Evolutionary conservation across 169 alveolate genomes (phyloP).

Genomic region (Plasmodium reichenowi): DNA sequence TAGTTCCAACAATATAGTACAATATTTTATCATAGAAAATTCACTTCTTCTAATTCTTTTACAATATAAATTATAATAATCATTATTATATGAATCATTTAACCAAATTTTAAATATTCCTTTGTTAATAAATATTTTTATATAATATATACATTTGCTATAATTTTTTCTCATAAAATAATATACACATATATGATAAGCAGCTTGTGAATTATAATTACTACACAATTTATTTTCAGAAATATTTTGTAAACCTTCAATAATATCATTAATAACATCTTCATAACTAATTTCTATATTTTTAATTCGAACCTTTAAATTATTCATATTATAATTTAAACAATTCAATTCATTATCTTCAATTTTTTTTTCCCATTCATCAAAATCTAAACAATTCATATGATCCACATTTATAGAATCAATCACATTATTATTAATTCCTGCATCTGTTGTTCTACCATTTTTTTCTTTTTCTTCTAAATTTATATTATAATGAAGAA

Average conservation of each 20-base stretch:
- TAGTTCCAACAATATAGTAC: slow-evolving; percentile 39
- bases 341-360: slow-evolving; percentile 21
- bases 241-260: slow-evolving; percentile 59
- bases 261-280: slow-evolving; percentile 71
- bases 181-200: slow-evolving; percentile 61
- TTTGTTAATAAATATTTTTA: slow-evolving; percentile 35
- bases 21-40: slow-evolving; percentile 52
- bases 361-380: slow-evolving; percentile 18
- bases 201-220: slow-evolving; percentile 68
- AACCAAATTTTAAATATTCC: slow-evolving; percentile 64
- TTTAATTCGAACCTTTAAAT: slow-evolving; percentile 63
- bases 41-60: slow-evolving; percentile 62
- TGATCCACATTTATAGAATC: neutral
- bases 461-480: neutral
- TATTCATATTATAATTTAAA: slow-evolving; percentile 15
- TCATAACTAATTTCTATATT: slow-evolving; percentile 53
- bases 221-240: slow-evolving; percentile 64
- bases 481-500: too few relatives aligned
- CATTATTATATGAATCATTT: slow-evolving; percentile 38
- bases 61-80: slow-evolving; percentile 57
- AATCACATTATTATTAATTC: neutral
- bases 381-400: neutral
- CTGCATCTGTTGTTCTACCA: neutral
- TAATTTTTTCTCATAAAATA: slow-evolving; percentile 61
- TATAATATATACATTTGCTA: slow-evolving; percentile 33